Evolutionary conservation across 495 filamentous ascomycete species (phyloP).

Genomic region (Penicillium macrosclerotiorum): DNA sequence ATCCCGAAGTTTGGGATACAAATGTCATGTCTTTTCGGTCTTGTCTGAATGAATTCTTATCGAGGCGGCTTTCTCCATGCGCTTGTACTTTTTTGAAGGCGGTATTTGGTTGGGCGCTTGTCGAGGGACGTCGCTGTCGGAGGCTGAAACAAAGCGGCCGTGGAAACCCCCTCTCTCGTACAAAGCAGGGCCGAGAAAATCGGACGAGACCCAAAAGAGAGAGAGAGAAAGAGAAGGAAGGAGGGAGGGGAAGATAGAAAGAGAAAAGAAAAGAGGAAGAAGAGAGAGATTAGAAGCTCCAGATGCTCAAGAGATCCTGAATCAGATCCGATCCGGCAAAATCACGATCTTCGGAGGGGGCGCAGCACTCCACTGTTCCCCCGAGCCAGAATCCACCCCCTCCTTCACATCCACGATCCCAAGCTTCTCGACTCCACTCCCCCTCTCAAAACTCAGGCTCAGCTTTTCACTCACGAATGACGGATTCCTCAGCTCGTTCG

Average conservation of each 20-base stretch:
- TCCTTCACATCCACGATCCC: conserved; percentile 21
- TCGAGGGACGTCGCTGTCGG: neutral
- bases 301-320: no score
- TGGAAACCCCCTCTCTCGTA: neutral
- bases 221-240: no score
- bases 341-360: no score
- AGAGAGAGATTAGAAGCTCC: no score
- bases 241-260: no score
- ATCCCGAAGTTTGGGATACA: no score
- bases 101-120: neutral
- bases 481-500: conserved; percentile 10
- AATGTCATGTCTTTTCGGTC: neutral
- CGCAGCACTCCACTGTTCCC: conserved; percentile 7
- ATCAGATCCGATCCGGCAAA: no score
- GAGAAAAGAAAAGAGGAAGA: no score
- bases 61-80: no score
- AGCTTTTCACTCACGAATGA: conserved; percentile 21
- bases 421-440: conserved; percentile 37
- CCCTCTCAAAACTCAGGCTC: conserved; percentile 14
- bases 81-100: no score
- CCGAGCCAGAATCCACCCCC: conserved; percentile 13
- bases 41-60: neutral
- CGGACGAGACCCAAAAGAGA: no score
- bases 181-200: no score
- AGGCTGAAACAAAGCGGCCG: conserved; percentile 2